phyloP scores from a whole-genome alignment of 2,329 filamentous ascomycete genomes.

The Plectosphaerella plurivora region DNA sequence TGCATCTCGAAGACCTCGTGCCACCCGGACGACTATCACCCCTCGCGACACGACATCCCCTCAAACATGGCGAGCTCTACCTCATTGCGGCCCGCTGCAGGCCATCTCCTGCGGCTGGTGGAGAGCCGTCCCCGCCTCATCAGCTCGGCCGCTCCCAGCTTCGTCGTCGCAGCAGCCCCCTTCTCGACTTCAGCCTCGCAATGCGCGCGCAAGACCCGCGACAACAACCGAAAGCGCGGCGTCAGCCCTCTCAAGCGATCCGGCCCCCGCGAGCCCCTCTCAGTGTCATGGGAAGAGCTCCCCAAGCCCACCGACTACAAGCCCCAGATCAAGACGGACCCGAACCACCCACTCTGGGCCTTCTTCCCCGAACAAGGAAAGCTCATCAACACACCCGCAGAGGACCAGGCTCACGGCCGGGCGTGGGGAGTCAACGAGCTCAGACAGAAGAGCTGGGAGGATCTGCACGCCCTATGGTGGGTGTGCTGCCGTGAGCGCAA shows the following conservation, averaged over 20 bases:
- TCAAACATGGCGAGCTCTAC: constrained; percentile 22
- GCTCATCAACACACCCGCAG: constrained; percentile 66
- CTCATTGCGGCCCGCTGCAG: constrained; percentile 22
- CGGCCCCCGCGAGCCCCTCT: constrained; percentile 69
- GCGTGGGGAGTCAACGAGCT: constrained; percentile 84
- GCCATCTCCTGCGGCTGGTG: constrained; percentile 17
- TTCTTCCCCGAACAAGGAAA: constrained; percentile 76
- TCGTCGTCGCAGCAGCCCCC: constrained; percentile 13
- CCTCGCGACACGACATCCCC: constrained; percentile 5
- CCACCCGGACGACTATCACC: background rate
- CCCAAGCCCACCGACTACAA: constrained; percentile 67
- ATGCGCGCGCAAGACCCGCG: constrained; percentile 52
- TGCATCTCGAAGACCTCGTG: background rate
- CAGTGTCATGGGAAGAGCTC: constrained; percentile 66
- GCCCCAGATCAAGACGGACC: constrained; percentile 55
- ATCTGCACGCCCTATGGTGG: constrained; percentile 92
- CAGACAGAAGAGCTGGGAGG: constrained; percentile 86
- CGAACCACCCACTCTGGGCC: constrained; percentile 83
- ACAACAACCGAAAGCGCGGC: constrained; percentile 76
- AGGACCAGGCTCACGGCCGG: constrained; percentile 70
- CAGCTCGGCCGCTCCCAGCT: background rate
- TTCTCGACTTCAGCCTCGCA: constrained; percentile 54
- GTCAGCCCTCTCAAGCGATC: constrained; percentile 77
- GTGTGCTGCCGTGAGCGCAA: constrained; percentile 89
- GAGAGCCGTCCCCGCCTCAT: constrained; percentile 5